Evolutionary conservation across 2,329 filamentous ascomycete species (phyloP), one percentile per base, ranked within the genome.

Genomic region (Curvularia lunata): DNA sequence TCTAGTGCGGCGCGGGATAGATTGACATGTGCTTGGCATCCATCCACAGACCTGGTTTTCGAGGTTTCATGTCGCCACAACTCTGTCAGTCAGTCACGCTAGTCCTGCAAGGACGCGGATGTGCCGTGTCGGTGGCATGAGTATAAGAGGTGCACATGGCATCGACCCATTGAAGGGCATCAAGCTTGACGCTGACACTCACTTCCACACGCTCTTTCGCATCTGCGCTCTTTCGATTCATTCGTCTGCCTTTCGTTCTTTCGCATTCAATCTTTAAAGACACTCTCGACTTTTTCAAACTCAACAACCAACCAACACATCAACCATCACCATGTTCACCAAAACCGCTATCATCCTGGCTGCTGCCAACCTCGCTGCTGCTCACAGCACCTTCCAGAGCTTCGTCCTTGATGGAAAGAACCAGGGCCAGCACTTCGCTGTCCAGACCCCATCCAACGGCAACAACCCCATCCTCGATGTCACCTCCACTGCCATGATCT

Each of bases 391-490:
- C 54, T 75, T 78, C 66, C 70, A 73, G 65, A 68, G 69, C 53
- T 74, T 81, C 55, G 73, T 81, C 73, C 80, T 83, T 63, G 79
- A 63, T 49, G 69, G 66, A 62, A 71, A 70, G 63, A 69, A 69
- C 59, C 61, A 63, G 58, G 72, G 61, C 46, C 65, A 70, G 8
- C 68, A 80, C 69, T 69, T 76, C 48, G 75, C 73, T 51, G 70
- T 84, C 64, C 81, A 82, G 61, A 81, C 79, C 68, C 77, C 74
- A n/a, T 66, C 73, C 59, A 71, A 72, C 64, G 63, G 62, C 62
- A 78, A 77, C 70, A 70, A 71, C 66, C 75, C 75, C 60, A 70
- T 77, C 58, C 60, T 59, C 16, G 73, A 77, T 65, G 74, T 77
- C 54, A 74, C 71, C 47, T 75, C 72, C 18, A 54, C 65, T 37